Evolutionary conservation across 2,329 filamentous ascomycete genomes (phyloP).

Genomic region (Teratosphaeriaceae sp.): DNA sequence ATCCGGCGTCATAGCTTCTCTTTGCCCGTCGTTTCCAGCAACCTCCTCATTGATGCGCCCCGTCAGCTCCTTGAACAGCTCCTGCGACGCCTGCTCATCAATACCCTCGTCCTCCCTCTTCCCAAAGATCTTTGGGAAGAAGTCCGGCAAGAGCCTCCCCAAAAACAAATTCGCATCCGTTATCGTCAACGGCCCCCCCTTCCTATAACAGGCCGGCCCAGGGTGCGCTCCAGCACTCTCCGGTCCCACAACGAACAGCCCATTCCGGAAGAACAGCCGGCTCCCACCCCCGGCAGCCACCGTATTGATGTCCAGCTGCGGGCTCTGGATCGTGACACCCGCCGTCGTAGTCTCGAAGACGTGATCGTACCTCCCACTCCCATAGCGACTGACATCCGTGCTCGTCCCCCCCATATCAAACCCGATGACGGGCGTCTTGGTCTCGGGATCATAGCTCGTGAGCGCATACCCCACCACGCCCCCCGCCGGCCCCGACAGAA

Average conservation of each 20-base stretch:
- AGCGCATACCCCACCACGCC: slow-evolving; percentile 90
- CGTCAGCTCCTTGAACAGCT: slow-evolving; percentile 67
- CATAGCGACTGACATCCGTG: slow-evolving; percentile 82
- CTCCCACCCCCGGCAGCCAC: slow-evolving; percentile 87
- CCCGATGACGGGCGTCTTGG: slow-evolving; percentile 79
- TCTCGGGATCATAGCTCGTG: slow-evolving; percentile 79
- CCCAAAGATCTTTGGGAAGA: slow-evolving; percentile 94
- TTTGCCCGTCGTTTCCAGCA: slow-evolving; percentile 42
- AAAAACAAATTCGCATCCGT: slow-evolving; percentile 88
- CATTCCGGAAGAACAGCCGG: slow-evolving; percentile 78
- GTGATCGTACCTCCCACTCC: slow-evolving; percentile 76
- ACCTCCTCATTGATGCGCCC: slow-evolving; percentile 72
- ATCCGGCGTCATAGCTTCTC: slow-evolving; percentile 64
- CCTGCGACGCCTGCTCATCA: slow-evolving; percentile 67
- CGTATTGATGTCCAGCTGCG: slow-evolving; percentile 90
- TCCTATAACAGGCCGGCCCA: slow-evolving; percentile 84
- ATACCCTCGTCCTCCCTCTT: slow-evolving; percentile 77
- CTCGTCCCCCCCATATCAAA: slow-evolving; percentile 96
- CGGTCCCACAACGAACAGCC: slow-evolving; percentile 83
- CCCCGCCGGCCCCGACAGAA: slow-evolving; percentile 84
- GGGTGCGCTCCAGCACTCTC: slow-evolving; percentile 86
- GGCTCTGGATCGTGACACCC: slow-evolving; percentile 88
- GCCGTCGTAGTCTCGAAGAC: slow-evolving; percentile 92
- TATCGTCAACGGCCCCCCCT: slow-evolving; percentile 83
- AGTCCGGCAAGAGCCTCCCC: slow-evolving; percentile 76